Conservation (phyloP, 1,284 basidiomycete species). For the Earliella scabrosa region DNA sequence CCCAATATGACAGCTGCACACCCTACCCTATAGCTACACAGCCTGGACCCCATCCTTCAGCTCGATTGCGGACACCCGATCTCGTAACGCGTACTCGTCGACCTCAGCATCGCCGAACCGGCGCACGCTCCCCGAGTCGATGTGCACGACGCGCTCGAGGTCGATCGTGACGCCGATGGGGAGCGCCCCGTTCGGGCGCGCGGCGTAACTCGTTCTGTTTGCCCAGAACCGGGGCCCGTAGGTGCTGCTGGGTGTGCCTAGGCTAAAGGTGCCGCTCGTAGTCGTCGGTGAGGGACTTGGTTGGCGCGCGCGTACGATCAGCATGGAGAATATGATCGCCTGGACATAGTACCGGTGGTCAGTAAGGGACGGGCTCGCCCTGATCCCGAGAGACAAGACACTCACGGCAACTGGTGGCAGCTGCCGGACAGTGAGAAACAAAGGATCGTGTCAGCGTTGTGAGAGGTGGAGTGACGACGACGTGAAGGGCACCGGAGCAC, state of each 20-base stretch:
- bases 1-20: neutral
- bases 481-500: too few species aligned
- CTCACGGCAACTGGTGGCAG: too few species aligned
- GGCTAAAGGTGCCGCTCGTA: neutral
- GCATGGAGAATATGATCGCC: neutral
- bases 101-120: neutral
- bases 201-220: neutral
- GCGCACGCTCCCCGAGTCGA: neutral
- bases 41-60: neutral
- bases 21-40: neutral
- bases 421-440: too few species aligned
- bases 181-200: neutral
- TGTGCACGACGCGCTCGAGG: slow-evolving; percentile 4
- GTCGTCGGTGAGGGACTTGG: neutral
- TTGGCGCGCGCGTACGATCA: slow-evolving; percentile 1
- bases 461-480: too few species aligned
- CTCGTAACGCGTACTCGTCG: neutral
- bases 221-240: neutral
- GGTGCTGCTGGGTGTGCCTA: too few species aligned
- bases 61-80: neutral
- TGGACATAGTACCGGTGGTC: too few species aligned
- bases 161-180: slow-evolving; percentile 1
- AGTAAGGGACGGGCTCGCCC: too few species aligned
- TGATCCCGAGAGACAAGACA: too few species aligned
- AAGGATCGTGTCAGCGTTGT: too few species aligned